Evolutionary conservation across 176 grass and related monocot species (phyloP), one percentile per base, ranked within the genome.

Genomic region (Oryza glumipatula): DNA sequence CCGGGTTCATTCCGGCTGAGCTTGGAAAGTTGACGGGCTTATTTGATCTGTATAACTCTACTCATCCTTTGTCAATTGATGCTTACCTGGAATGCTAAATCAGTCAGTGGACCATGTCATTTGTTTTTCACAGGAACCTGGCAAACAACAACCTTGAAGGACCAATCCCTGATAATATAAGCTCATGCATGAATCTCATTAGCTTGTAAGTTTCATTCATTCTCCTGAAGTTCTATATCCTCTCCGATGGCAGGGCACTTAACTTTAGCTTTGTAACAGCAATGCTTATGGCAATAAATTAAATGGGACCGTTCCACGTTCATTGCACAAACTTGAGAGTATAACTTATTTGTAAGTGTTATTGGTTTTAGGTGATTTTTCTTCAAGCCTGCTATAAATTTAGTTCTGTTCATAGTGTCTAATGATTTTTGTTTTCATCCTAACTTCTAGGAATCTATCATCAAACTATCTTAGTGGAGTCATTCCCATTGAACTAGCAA

Each of bases 261-360:
- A 86, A 82, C 45, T 39, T 32, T 82, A 52, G 10, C 19, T 82
- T 61, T 73, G 22, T 60, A 73, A 74, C 89, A 99, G 97, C n/a
- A 96, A 96, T 91, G 97, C 79, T 10, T 83, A 92, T 66, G 90
- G 94, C 17, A 99, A 99, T 73, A 96, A 96, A 44, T 84, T 99
- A 84, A 92, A 92, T 85, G 97, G 97, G 64, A 92, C 91, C 9
- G 96, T 99, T 89, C 97, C 97, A 64, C 79, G 84, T 44, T 94
- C 86, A 1, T 86, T 99, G 54, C 85, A 78, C 24, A 96, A 92
- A 51, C 97, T 99, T 11, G 90, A 99, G 73, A 99, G 97, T 90
- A 96, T 99, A 94, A 99, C 97, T 13, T 99, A 94, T 74, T 71
- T 99, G 97, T 99, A 83, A 91, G 93, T 91, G 13, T 68, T 44